Evolutionary conservation across 1,139 yeast genomes (phyloP).

Genomic region (Candida sp.): DNA sequence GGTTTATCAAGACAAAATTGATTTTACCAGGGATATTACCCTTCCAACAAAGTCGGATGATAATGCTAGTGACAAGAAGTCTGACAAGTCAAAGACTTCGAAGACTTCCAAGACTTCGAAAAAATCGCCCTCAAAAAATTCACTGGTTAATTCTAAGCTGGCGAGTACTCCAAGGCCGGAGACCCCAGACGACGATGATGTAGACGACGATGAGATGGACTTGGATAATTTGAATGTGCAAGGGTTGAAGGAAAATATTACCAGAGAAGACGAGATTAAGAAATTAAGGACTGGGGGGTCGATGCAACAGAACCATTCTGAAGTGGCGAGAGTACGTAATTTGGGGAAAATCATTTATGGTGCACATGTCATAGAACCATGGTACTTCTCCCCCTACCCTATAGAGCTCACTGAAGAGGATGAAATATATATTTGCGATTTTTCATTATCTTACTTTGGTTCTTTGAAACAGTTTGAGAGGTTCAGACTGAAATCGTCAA

Average conservation of each 20-base stretch:
- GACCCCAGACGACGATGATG: slow-evolving; percentile 14
- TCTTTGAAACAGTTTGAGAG: slow-evolving; percentile 90
- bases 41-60: slow-evolving; percentile 39
- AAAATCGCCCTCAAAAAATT: slow-evolving; percentile 10
- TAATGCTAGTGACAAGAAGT: slow-evolving; percentile 40
- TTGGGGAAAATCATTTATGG: slow-evolving; percentile 78
- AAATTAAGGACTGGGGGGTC: slow-evolving; percentile 92
- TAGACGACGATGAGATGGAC: slow-evolving; percentile 72
- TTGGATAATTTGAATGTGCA: slow-evolving; percentile 83
- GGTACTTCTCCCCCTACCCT: slow-evolving; percentile 99
- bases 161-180: slow-evolving; percentile 21
- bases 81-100: slow-evolving; percentile 34
- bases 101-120: slow-evolving; percentile 14
- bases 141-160: slow-evolving; percentile 12
- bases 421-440: slow-evolving; percentile 85
- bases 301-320: slow-evolving; percentile 89
- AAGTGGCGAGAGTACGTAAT: slow-evolving; percentile 89
- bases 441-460: slow-evolving; percentile 84
- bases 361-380: slow-evolving; percentile 90
- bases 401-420: slow-evolving; percentile 91
- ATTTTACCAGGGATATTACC: slow-evolving; percentile 62
- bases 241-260: slow-evolving; percentile 69
- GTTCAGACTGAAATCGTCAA: slow-evolving; percentile 79
- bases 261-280: slow-evolving; percentile 89
- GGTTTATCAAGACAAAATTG: slow-evolving; percentile 72